Evolutionary conservation across 2,329 filamentous ascomycete genomes (phyloP).

Genomic region (Nigrospora osmanthi): DNA sequence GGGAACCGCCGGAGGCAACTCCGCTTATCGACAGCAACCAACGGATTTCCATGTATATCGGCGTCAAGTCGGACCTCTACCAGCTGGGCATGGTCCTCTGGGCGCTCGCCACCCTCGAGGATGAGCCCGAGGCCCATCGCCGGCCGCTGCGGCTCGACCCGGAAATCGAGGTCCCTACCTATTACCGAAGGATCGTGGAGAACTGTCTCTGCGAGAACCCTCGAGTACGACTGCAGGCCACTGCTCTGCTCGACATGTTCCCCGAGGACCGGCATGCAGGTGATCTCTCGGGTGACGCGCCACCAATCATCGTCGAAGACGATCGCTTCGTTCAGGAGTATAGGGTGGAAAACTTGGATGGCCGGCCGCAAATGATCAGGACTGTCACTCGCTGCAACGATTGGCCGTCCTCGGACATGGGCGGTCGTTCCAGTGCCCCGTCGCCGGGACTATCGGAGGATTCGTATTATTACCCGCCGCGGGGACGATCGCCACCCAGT

Average conservation of each 20-base stretch:
- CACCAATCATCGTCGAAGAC: conserved; percentile 28
- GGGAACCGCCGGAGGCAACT: conserved; percentile 91
- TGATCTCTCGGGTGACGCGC: conserved; percentile 14
- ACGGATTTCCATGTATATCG: conserved; percentile 93
- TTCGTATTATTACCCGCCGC: conserved; percentile 34
- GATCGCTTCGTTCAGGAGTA: conserved; percentile 32
- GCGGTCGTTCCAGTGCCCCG: conserved; percentile 23
- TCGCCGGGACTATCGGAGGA: conserved; percentile 28
- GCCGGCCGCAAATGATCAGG: conserved; percentile 24
- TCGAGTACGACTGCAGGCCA: conserved; percentile 64
- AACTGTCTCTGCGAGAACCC: conserved; percentile 72
- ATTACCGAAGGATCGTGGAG: conserved; percentile 69
- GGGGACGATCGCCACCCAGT: conserved; percentile 47
- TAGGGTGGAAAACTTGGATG: conserved; percentile 25
- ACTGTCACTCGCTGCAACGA: conserved; percentile 32
- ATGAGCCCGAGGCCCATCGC: conserved; percentile 77
- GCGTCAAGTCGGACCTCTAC: conserved; percentile 93
- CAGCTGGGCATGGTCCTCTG: conserved; percentile 97
- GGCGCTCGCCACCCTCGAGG: conserved; percentile 78
- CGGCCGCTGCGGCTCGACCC: conserved; percentile 58
- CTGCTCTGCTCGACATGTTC: conserved; percentile 62
- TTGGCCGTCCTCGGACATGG: conserved; percentile 32
- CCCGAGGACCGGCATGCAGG: conserved; percentile 32
- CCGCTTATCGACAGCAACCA: conserved; percentile 81
- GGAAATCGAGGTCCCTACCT: conserved; percentile 61